Percentiles rank a stretch among this genome's conserved stretches.
phyloP scores from a whole-genome alignment of 768 basidiomycete species.

The Polyporus arcularius region DNA sequence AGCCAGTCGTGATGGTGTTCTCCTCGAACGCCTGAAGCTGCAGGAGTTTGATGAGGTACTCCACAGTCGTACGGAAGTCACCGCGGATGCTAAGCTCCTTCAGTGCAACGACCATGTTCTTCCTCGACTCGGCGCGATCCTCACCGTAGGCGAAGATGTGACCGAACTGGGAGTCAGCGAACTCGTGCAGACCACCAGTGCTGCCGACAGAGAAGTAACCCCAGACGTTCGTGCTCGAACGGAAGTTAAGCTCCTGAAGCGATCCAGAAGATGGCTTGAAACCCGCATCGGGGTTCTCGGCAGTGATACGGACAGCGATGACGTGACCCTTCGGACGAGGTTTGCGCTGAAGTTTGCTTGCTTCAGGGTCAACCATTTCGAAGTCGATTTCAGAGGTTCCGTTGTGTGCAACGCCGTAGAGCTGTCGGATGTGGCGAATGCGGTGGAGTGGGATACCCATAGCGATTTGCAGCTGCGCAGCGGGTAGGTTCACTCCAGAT shows the following conservation, averaged over 20 bases:
- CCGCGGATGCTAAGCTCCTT: conserved; percentile 99
- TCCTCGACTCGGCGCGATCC: conserved; percentile 91
- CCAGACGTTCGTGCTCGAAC: conserved; percentile 99
- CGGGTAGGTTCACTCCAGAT: conserved; percentile 96
- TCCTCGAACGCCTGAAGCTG: conserved; percentile 96
- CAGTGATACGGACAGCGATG: conserved; percentile 98
- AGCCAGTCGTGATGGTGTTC: conserved; percentile 97
- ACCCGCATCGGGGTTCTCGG: conserved; percentile 98
- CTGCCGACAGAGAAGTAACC: conserved; percentile 98
- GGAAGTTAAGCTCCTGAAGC: conserved; percentile 98
- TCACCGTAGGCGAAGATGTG: conserved; percentile 99
- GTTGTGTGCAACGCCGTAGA: conserved; percentile 93
- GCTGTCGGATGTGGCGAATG: conserved; percentile 91
- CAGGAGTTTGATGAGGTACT: conserved; percentile 97
- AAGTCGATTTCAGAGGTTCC: conserved; percentile 94
- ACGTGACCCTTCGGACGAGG: conserved; percentile 98
- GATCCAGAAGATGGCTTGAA: conserved; percentile 99
- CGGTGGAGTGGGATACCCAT: conserved; percentile 98
- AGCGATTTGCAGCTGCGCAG: conserved; percentile 94
- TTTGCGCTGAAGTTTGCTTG: conserved; percentile 87
- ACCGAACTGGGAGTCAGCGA: conserved; percentile 98
- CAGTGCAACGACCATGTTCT: conserved; percentile 99
- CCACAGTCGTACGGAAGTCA: conserved; percentile 97
- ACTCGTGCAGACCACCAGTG: conserved; percentile 97
- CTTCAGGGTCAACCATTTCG: conserved; percentile 88